phyloP scores from a whole-genome alignment of 2,329 filamentous ascomycete species.

The Myriosclerotinia curreyana region DNA sequence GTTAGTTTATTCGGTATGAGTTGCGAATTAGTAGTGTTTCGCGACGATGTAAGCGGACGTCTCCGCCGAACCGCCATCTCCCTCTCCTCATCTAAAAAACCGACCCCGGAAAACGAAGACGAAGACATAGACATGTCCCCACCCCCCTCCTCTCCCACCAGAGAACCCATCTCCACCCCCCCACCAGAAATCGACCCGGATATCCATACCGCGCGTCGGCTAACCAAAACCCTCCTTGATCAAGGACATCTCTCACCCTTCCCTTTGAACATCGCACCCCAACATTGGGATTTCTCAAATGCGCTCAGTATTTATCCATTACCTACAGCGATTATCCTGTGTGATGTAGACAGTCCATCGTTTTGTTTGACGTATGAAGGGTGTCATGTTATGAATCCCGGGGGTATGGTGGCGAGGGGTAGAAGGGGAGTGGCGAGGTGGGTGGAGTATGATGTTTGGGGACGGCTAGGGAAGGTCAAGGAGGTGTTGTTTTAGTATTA shows the following conservation, averaged over 20 bases:
- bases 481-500: constrained; percentile 35
- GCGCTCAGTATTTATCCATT: constrained; percentile 82
- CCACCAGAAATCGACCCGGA: constrained; percentile 42
- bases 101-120: constrained; percentile 25
- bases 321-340: constrained; percentile 77
- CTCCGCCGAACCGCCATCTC: constrained; percentile 73
- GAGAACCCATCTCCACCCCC: constrained; percentile 3
- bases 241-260: constrained; percentile 90
- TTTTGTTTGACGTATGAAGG: constrained; percentile 93
- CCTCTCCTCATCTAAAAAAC: constrained; percentile 47
- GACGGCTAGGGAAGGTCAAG: constrained; percentile 35
- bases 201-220: constrained; percentile 62
- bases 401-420: constrained; percentile 67
- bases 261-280: constrained; percentile 70
- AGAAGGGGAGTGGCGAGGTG: constrained; percentile 70
- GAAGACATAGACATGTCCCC: constrained; percentile 25
- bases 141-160: neutral
- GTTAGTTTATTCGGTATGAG: constrained; percentile 81
- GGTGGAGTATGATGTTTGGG: constrained; percentile 75
- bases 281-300: constrained; percentile 84
- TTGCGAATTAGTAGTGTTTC: constrained; percentile 81
- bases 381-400: constrained; percentile 93
- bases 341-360: constrained; percentile 75
- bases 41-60: constrained; percentile 81
- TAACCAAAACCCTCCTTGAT: constrained; percentile 89